Conservation (phyloP, 2,329 filamentous ascomycete species). For the Colletotrichum abscissum region DNA sequence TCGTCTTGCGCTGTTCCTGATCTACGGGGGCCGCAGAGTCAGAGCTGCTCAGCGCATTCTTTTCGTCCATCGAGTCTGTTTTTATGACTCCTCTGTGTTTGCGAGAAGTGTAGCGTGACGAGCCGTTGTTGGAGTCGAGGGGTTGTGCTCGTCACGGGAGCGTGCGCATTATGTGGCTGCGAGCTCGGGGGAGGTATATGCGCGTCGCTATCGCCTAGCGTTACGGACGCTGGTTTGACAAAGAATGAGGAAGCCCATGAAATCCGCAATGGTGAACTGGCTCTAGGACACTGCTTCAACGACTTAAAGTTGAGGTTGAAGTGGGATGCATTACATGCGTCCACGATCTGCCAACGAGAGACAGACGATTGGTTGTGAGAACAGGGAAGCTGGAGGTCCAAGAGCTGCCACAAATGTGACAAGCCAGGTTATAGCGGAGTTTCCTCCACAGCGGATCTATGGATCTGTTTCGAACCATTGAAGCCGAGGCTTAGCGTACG, state of each 20-base stretch:
- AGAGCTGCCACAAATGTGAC: neutral
- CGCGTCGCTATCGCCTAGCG: neutral
- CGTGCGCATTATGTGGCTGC: constrained; percentile 11
- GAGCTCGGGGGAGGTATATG: neutral
- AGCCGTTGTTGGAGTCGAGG: neutral
- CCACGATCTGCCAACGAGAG: neutral
- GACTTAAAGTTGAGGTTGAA: neutral
- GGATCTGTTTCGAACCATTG: neutral
- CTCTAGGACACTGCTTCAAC: neutral
- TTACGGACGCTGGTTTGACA: neutral
- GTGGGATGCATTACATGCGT: neutral
- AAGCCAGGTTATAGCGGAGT: constrained; percentile 9
- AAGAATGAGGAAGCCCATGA: neutral
- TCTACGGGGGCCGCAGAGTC: neutral
- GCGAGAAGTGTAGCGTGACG: neutral
- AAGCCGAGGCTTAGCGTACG: neutral
- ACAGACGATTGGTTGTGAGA: neutral
- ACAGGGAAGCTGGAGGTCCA: neutral
- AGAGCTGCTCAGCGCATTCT: neutral
- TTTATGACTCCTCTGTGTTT: constrained; percentile 7
- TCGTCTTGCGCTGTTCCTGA: constrained; percentile 51
- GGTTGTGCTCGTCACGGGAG: neutral
- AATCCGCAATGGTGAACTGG: neutral
- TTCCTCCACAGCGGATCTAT: constrained; percentile 20
- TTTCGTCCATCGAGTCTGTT: neutral